Evolutionary conservation across 176 grass and related monocot genomes (phyloP), one percentile per base, ranked within the genome.

Genomic region (Avena eriantha): DNA sequence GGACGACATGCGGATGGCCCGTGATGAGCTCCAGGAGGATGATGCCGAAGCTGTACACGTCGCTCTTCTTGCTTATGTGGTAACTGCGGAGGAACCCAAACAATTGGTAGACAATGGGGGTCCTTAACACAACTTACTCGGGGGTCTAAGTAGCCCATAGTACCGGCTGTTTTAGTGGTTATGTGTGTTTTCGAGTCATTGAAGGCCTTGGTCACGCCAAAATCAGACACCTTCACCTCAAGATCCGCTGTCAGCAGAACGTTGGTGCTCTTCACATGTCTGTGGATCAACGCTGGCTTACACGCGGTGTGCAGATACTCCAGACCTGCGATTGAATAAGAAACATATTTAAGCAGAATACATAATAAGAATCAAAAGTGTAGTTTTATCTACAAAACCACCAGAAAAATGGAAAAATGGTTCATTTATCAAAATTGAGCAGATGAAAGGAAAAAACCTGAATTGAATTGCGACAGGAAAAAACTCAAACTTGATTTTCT

Each of bases 211-310:
- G 77, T 87, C 71, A 93, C 18, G 15, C 91, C 88, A 67, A 93
- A 87, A 85, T 90, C 88, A 50, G 85, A 29, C 48, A 93, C 77
- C 77, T 93, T 90, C 59, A 84, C 77, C 10, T 78, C 77, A 36
- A 41, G 65, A 17, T 53, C 80, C 19, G 66, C 41, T 24, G 57
- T 78, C 84, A 90, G 74, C 61, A 90, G 91, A 46, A 93, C 85
- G 82, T 87, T 93, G 78, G 13, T 45, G n/a, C 61, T 90, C 77
- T 93, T 93, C 45, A 93, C 91, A 79, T 93, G 88, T 90, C 81
- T 87, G 64, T 90, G 87, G 56, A 93, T 85, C 53, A 93, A 59
- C 58, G 85, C 77, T 18, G 60, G 84, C 1, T 81, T 87, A 80
- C 87, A 90, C 3, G 45, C 53, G 0, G 29, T 51, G 8, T 90